phyloP scores from a whole-genome alignment of 2,329 filamentous ascomycete species.

The Fusarium oxysporum region DNA sequence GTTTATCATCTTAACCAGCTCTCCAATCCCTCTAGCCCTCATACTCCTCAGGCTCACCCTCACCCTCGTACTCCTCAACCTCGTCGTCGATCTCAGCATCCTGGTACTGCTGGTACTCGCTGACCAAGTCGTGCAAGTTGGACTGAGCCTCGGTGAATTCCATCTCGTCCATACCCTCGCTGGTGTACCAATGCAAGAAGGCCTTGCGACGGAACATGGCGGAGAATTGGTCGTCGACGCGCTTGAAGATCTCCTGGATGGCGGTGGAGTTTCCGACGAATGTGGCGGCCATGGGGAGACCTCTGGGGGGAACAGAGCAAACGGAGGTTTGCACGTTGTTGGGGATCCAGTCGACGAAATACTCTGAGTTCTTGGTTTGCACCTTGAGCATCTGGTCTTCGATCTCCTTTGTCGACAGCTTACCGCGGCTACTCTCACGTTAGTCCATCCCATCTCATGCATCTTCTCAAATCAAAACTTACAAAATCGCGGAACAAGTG shows the following conservation, averaged over 20 bases:
- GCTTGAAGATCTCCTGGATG: slow-evolving; percentile 99
- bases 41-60: slow-evolving; percentile 45
- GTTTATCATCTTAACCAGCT: slow-evolving; percentile 19
- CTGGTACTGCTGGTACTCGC: slow-evolving; percentile 99
- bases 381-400: slow-evolving; percentile 99
- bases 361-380: slow-evolving; percentile 99
- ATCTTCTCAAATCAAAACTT: slow-evolving; percentile 52
- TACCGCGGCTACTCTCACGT: slow-evolving; percentile 77
- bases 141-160: slow-evolving; percentile 99
- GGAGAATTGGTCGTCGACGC: slow-evolving; percentile 98
- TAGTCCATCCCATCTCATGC: background rate
- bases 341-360: slow-evolving; percentile 99
- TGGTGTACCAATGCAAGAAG: slow-evolving; percentile 99
- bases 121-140: slow-evolving; percentile 99
- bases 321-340: slow-evolving; percentile 99
- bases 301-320: slow-evolving; percentile 97
- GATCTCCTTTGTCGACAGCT: slow-evolving; percentile 99
- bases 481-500: slow-evolving; percentile 99
- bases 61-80: slow-evolving; percentile 75
- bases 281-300: slow-evolving; percentile 98
- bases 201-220: slow-evolving; percentile 99
- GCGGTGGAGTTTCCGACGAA: slow-evolving; percentile 99
- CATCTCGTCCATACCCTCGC: slow-evolving; percentile 99
- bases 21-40: slow-evolving; percentile 18
- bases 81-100: slow-evolving; percentile 96